These are phyloP conservation scores for Aegilops tauschii DNA, from an alignment of 176 grass and related monocot genomes.

Conservation along the genomic window DNA sequence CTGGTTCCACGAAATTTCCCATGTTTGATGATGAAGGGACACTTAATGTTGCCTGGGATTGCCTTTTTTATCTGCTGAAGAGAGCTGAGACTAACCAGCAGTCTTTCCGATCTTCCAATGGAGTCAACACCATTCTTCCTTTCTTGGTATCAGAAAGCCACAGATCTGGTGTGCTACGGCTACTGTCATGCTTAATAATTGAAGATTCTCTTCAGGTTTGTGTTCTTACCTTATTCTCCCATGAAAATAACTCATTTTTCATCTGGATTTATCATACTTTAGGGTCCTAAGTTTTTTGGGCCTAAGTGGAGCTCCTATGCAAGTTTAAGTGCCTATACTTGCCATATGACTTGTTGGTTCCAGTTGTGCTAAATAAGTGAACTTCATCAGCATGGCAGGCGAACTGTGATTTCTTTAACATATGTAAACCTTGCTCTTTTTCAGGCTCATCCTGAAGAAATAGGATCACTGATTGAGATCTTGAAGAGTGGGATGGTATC, in stretches of 20 bases:
- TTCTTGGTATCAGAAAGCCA: constrained; percentile 84
- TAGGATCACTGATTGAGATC: constrained; percentile 88
- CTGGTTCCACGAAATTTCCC: constrained; percentile 58
- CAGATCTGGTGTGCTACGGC: constrained; percentile 75
- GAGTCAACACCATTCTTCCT: constrained; percentile 80
- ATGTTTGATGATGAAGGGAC: constrained; percentile 98
- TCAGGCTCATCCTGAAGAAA: constrained; percentile 96
- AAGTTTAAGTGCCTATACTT: constrained; percentile 20
- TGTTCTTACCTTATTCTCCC: not conserved
- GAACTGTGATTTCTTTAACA: constrained; percentile 26
- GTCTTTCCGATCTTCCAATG: constrained; percentile 83
- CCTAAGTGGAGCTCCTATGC: constrained; percentile 6
- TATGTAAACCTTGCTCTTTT: constrained; percentile 31
- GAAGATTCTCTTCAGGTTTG: constrained; percentile 98
- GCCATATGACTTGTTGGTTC: constrained; percentile 9
- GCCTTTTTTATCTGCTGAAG: constrained; percentile 94
- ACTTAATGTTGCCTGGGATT: constrained; percentile 94
- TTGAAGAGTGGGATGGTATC: constrained; percentile 97
- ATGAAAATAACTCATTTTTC: constrained; percentile 20
- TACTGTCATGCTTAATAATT: constrained; percentile 94
- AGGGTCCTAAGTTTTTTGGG: not conserved
- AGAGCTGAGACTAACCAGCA: constrained; percentile 96
- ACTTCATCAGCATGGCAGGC: constrained; percentile 4
- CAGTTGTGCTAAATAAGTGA: constrained; percentile 11
- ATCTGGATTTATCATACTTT: constrained; percentile 16